Percentiles rank a stretch among this genome's conserved stretches.
Conservation (phyloP, 305 asterid genomes). For the Fraxinus sp. region DNA sequence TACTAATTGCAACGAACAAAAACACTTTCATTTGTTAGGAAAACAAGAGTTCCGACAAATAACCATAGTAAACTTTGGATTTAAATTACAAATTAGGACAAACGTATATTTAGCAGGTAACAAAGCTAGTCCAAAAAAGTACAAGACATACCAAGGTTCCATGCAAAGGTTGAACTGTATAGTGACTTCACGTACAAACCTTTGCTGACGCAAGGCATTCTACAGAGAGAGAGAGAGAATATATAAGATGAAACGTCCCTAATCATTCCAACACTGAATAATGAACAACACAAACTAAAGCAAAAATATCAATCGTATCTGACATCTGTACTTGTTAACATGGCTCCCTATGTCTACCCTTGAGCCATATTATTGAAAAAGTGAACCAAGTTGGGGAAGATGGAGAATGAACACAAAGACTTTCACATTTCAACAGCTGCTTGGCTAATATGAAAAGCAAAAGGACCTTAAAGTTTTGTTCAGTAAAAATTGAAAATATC, state of each 20-base stretch:
- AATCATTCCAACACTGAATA: background rate
- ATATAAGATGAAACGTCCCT: slow-evolving; percentile 15
- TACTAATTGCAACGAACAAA: background rate
- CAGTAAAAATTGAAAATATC: background rate
- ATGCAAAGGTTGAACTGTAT: slow-evolving; percentile 85
- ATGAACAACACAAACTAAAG: background rate
- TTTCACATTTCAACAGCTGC: background rate
- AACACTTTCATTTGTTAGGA: background rate
- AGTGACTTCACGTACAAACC: slow-evolving; percentile 87
- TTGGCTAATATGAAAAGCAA: background rate
- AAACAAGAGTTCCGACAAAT: slow-evolving; percentile 3
- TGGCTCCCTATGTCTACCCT: background rate
- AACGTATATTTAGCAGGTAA: background rate
- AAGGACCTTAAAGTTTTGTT: background rate
- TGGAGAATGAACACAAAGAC: background rate
- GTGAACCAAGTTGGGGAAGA: background rate
- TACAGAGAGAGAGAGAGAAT: slow-evolving; percentile 31
- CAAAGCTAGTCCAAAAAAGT: background rate
- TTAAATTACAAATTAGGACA: background rate
- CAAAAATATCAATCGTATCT: background rate
- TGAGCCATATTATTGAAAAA: background rate
- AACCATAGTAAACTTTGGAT: background rate
- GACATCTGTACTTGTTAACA: background rate
- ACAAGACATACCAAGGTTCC: slow-evolving; percentile 86
- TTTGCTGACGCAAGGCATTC: slow-evolving; percentile 90